These are phyloP conservation scores for Pittosporum tobira DNA, from an alignment of 129 eudicot genomes.

Conservation along the genomic window DNA sequence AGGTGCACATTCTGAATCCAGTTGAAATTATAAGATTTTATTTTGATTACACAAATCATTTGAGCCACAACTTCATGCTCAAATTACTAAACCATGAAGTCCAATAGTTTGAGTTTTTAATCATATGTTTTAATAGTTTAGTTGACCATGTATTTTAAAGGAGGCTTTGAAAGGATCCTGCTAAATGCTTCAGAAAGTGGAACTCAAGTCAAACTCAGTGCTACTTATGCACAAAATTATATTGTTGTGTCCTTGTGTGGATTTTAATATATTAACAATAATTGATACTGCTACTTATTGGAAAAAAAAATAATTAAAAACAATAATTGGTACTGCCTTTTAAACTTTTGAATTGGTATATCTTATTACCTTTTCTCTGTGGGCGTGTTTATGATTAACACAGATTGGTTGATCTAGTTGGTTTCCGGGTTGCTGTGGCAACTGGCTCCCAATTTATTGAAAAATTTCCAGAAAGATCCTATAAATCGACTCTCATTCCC, in stretches of 20 bases:
- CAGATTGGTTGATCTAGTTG: conserved; percentile 31
- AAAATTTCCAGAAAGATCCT: conserved; percentile 15
- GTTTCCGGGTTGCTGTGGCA: conserved; percentile 9
- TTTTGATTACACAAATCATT: background rate
- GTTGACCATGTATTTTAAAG: background rate
- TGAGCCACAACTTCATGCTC: background rate
- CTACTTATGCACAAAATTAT: background rate
- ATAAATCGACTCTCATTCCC: conserved; percentile 18
- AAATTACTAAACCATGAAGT: background rate
- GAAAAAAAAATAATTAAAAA: too few species aligned
- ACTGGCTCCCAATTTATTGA: conserved; percentile 10
- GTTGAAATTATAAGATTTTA: background rate
- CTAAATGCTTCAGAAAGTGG: background rate
- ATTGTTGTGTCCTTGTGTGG: background rate
- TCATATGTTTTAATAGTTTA: background rate
- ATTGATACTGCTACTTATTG: background rate
- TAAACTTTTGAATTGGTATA: background rate
- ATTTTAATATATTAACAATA: background rate
- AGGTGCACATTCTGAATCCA: conserved; percentile 26
- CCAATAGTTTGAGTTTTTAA: background rate
- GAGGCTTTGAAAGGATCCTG: too few species aligned
- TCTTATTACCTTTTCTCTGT: background rate
- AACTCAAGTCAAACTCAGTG: too few species aligned
- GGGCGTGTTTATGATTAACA: conserved; percentile 4
- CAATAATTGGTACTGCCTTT: background rate